Evolutionary conservation across 2,329 filamentous ascomycete species (phyloP).

Genomic region (Emergomyces orientalis): DNA sequence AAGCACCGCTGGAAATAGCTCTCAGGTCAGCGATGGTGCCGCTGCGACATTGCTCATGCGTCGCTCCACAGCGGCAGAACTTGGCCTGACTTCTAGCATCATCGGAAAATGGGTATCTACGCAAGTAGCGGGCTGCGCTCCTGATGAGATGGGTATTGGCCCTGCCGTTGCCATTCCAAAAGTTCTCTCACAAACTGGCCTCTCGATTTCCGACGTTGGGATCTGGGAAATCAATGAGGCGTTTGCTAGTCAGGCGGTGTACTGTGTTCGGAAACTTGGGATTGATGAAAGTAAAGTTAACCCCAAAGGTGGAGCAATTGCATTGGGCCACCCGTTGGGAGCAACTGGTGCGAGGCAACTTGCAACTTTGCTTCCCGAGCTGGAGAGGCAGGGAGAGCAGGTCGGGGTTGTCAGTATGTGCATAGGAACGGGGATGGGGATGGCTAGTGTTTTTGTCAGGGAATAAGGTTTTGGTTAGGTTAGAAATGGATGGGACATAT

Average conservation of each 20-base stretch:
- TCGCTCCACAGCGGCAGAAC: conserved; percentile 62
- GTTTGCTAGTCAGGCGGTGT: conserved; percentile 54
- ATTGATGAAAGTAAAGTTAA: conserved; percentile 65
- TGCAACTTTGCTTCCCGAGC: conserved; percentile 60
- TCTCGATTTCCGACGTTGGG: conserved; percentile 60
- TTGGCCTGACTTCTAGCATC: conserved; percentile 60
- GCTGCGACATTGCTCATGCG: conserved; percentile 78
- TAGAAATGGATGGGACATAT: not conserved
- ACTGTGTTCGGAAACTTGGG: conserved; percentile 58
- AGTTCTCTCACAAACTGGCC: conserved; percentile 59
- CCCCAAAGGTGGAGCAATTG: conserved; percentile 86
- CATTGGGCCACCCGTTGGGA: conserved; percentile 83
- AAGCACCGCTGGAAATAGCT: conserved; percentile 76
- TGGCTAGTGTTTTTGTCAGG: conserved; percentile 58
- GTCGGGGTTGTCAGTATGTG: conserved; percentile 89
- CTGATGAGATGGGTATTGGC: conserved; percentile 91
- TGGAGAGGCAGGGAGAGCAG: conserved; percentile 58
- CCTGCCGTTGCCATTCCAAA: conserved; percentile 80
- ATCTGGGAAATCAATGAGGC: conserved; percentile 93
- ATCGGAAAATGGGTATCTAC: conserved; percentile 77
- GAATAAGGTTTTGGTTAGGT: conserved; percentile 37
- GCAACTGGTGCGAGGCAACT: conserved; percentile 79
- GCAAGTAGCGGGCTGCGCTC: conserved; percentile 65
- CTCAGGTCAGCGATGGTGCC: conserved; percentile 80
- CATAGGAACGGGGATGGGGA: conserved; percentile 71